These are phyloP conservation scores for Tripterygium wilfordii DNA, from an alignment of 177 flowering plant genomes.

Conservation along the genomic window DNA sequence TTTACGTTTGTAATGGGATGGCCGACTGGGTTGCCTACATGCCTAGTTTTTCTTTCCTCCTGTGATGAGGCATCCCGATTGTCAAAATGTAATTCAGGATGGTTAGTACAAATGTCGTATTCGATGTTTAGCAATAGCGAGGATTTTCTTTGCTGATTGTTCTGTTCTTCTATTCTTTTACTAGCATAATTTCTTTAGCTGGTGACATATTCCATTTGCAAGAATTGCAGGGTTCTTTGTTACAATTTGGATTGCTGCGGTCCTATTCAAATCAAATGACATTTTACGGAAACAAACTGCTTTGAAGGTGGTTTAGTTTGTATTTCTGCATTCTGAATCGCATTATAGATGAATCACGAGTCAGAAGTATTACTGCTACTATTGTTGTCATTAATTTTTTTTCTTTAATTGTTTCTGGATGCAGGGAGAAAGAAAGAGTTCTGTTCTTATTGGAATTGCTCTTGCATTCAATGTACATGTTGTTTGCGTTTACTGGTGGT, in stretches of 20 bases:
- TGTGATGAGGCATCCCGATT: too few species aligned
- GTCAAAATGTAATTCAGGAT: too few species aligned
- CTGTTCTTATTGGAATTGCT: slow-evolving; percentile 53
- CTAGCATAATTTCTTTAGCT: too few species aligned
- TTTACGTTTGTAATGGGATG: too few species aligned
- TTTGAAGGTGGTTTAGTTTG: slow-evolving; percentile 54
- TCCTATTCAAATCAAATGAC: slow-evolving; percentile 97
- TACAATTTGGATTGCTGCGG: slow-evolving; percentile 92
- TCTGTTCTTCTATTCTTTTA: too few species aligned
- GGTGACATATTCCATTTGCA: slow-evolving; percentile 12
- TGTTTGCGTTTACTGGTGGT: slow-evolving; percentile 93
- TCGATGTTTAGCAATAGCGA: too few species aligned
- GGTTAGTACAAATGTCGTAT: too few species aligned
- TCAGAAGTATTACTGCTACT: background rate
- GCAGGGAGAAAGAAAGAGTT: slow-evolving; percentile 94
- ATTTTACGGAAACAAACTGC: slow-evolving; percentile 91
- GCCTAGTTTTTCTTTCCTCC: too few species aligned
- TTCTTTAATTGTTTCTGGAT: slow-evolving; percentile 14
- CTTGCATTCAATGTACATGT: slow-evolving; percentile 63
- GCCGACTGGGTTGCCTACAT: too few species aligned
- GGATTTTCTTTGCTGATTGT: too few species aligned
- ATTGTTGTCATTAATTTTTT: background rate
- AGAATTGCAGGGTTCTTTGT: slow-evolving; percentile 79
- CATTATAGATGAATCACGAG: background rate
- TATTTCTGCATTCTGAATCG: background rate